A percentile compares a stretch with the other conserved stretches of the same genome.
Evolutionary conservation across 768 basidiomycete genomes (phyloP).

Genomic region (Mycena venus): DNA sequence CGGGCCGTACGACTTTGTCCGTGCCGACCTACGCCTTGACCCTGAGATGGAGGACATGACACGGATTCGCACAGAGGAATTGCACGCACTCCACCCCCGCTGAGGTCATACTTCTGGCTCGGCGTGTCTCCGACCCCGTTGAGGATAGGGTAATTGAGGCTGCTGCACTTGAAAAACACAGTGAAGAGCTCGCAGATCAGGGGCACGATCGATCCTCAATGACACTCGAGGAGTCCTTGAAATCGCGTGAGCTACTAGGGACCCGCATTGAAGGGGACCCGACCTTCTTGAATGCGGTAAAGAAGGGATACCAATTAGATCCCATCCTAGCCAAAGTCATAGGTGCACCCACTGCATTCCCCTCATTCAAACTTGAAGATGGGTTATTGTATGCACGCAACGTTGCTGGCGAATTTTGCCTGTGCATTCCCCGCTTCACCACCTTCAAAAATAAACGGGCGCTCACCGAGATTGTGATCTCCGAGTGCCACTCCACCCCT

Average conservation of each 20-base stretch:
- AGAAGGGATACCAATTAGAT: too few relatives aligned
- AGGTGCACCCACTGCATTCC: too few relatives aligned
- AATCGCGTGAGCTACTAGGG: too few relatives aligned
- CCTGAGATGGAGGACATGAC: neutral
- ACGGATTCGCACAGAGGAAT: neutral
- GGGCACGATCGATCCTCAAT: neutral
- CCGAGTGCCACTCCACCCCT: slow-evolving; percentile 13
- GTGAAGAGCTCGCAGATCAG: neutral
- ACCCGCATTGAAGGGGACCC: too few relatives aligned
- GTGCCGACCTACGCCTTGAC: neutral
- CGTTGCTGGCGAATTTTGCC: neutral
- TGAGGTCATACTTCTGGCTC: neutral
- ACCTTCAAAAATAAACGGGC: neutral
- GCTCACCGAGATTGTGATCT: neutral
- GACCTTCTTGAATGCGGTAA: too few relatives aligned
- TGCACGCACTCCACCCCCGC: rapidly evolving
- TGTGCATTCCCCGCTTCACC: neutral
- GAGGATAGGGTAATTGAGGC: neutral
- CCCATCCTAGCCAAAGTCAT: too few relatives aligned
- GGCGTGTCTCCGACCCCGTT: neutral
- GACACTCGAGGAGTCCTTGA: neutral
- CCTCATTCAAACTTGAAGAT: too few relatives aligned
- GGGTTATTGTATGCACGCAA: neutral
- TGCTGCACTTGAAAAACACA: neutral
- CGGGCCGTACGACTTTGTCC: neutral